phyloP scores from a whole-genome alignment of 192 early-diverging fungal species.

The Coemansia reversa region DNA sequence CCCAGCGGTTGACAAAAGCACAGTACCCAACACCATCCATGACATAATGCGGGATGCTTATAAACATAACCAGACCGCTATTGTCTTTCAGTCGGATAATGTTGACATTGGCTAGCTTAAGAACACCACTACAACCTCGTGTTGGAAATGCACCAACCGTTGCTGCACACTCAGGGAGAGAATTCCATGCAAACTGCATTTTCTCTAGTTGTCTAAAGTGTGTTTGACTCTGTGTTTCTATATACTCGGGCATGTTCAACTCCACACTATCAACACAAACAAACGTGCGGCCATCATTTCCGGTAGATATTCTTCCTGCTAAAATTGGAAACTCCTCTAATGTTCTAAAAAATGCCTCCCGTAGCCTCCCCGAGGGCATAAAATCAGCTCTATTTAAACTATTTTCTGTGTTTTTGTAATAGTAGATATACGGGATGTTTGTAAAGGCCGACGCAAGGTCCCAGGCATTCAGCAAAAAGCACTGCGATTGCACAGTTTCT shows the following conservation, averaged over 20 bases:
- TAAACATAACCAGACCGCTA: slow-evolving; percentile 26
- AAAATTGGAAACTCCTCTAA: slow-evolving; percentile 29
- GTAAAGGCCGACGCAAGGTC: slow-evolving; percentile 11
- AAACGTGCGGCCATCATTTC: neutral
- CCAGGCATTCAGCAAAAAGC: slow-evolving; percentile 10
- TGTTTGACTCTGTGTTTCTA: slow-evolving; percentile 9
- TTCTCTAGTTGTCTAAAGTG: slow-evolving; percentile 12
- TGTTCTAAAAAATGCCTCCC: slow-evolving; percentile 17
- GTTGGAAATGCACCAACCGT: neutral
- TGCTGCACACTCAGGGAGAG: slow-evolving; percentile 4
- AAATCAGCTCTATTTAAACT: slow-evolving; percentile 1
- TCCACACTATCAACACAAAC: slow-evolving; percentile 10
- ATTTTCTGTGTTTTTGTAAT: slow-evolving; percentile 13
- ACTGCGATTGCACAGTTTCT: slow-evolving; percentile 5
- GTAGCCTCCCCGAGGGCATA: slow-evolving; percentile 18
- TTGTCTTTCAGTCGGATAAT: slow-evolving; percentile 16
- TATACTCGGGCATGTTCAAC: slow-evolving; percentile 30
- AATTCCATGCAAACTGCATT: slow-evolving; percentile 11
- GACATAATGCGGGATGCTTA: slow-evolving; percentile 19
- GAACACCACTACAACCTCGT: neutral
- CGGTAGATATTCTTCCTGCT: slow-evolving; percentile 9
- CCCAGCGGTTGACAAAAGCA: slow-evolving; percentile 25
- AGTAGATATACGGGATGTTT: slow-evolving; percentile 16
- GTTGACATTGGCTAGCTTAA: slow-evolving; percentile 15
- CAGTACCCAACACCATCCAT: slow-evolving; percentile 17